phyloP scores from a whole-genome alignment of 805 yeast species.

The Metschnikowia proteae region DNA sequence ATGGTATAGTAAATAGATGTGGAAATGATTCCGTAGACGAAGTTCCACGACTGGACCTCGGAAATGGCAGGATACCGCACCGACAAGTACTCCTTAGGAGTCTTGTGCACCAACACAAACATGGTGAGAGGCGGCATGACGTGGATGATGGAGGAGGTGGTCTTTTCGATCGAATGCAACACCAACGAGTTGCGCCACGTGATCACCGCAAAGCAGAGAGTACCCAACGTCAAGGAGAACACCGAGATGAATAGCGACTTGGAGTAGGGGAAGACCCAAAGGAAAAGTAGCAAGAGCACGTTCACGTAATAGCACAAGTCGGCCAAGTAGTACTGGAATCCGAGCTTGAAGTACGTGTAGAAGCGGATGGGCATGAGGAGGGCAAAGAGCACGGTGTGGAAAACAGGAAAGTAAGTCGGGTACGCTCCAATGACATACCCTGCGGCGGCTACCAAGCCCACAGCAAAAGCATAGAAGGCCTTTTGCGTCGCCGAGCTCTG shows the following conservation, averaged over 20 bases:
- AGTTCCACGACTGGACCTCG: slow-evolving; percentile 60
- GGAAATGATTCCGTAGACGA: slow-evolving; percentile 64
- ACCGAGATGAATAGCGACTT: slow-evolving; percentile 72
- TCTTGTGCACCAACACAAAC: slow-evolving; percentile 80
- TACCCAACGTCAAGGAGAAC: slow-evolving; percentile 84
- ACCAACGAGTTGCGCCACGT: slow-evolving; percentile 96
- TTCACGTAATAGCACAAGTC: slow-evolving; percentile 94
- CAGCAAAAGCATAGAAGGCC: slow-evolving; percentile 70
- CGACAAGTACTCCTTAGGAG: slow-evolving; percentile 50
- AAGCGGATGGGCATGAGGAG: slow-evolving; percentile 80
- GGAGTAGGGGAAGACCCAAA: slow-evolving; percentile 83
- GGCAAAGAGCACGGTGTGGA: slow-evolving; percentile 59
- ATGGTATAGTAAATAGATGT: slow-evolving; percentile 78
- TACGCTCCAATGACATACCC: slow-evolving; percentile 76
- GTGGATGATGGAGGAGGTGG: slow-evolving; percentile 88
- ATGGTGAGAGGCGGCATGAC: slow-evolving; percentile 84
- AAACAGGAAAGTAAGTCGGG: slow-evolving; percentile 73
- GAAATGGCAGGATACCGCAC: slow-evolving; percentile 79
- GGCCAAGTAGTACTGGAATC: slow-evolving; percentile 83
- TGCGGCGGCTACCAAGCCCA: slow-evolving; percentile 60
- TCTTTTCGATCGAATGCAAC: slow-evolving; percentile 85
- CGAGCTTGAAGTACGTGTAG: slow-evolving; percentile 73
- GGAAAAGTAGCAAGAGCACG: slow-evolving; percentile 57
- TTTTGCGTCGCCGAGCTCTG: slow-evolving; percentile 55
- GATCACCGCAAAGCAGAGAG: slow-evolving; percentile 87